Percentiles rank a stretch among this genome's conserved stretches.
Evolutionary conservation across 768 basidiomycete species (phyloP).

Genomic region (Hydnum rufescens): DNA sequence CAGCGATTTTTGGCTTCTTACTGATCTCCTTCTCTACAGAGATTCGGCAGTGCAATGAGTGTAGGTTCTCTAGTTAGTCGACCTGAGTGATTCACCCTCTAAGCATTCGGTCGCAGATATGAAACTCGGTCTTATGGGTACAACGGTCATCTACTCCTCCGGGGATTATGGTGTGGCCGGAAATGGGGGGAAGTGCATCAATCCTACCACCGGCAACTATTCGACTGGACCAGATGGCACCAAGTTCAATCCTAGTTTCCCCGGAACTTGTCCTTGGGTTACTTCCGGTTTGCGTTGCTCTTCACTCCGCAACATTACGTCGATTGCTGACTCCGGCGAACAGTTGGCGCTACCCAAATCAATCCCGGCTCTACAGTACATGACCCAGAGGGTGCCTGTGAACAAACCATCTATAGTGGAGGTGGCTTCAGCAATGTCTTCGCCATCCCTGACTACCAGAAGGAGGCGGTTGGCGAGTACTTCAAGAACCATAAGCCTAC

Average conservation of each 20-base stretch:
- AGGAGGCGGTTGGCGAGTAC: constrained; percentile 15
- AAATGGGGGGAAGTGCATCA: constrained; percentile 17
- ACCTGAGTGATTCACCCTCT: background rate
- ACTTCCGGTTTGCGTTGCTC: too few species aligned
- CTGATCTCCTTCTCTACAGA: background rate
- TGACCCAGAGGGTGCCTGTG: constrained; percentile 23
- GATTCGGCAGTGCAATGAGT: constrained; percentile 25
- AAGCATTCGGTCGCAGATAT: background rate
- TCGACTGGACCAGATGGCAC: background rate
- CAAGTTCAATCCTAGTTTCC: constrained; percentile 16
- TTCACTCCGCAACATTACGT: too few species aligned
- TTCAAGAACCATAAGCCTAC: constrained; percentile 18
- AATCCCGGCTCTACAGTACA: constrained; percentile 17
- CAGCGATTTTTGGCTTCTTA: background rate
- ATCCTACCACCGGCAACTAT: constrained; percentile 8
- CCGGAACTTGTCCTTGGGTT: constrained; percentile 26
- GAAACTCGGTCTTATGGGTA: constrained; percentile 31
- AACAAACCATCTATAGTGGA: constrained; percentile 19
- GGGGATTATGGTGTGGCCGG: constrained; percentile 30
- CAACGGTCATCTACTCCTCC: constrained; percentile 26
- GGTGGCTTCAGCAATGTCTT: constrained; percentile 29
- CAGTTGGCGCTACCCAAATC: constrained; percentile 24
- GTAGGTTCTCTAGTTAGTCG: constrained; percentile 16
- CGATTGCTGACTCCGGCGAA: too few species aligned
- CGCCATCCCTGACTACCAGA: constrained; percentile 23